These are phyloP conservation scores for Fusarium multiceps DNA, from an alignment of 2,329 filamentous ascomycete genomes.

Conservation along the genomic window DNA sequence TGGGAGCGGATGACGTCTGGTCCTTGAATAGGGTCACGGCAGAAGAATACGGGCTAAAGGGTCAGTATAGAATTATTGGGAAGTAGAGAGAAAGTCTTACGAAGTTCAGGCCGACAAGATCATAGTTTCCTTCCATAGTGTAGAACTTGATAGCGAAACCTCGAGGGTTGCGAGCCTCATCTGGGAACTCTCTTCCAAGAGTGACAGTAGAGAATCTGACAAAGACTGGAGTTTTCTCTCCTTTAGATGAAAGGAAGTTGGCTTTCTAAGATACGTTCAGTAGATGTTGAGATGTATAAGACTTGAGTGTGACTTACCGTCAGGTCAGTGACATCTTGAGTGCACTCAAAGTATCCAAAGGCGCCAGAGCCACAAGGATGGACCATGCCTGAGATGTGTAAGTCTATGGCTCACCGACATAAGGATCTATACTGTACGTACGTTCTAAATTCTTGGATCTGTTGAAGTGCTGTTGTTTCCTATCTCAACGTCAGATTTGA, in stretches of 20 bases:
- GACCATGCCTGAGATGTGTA: background rate
- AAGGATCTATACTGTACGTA: background rate
- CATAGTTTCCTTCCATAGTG: conserved; percentile 1
- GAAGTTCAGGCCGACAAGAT: conserved; percentile 1
- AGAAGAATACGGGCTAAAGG: background rate
- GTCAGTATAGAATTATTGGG: background rate
- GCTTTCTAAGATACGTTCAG: background rate
- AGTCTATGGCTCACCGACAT: no score
- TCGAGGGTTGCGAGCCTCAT: conserved; percentile 9
- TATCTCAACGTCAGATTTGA: background rate
- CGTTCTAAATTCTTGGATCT: conserved; percentile 13
- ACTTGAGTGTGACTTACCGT: background rate
- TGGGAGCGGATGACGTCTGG: conserved; percentile 17
- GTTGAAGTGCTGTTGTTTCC: conserved; percentile 16
- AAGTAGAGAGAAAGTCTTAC: background rate
- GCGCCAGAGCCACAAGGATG: conserved; percentile 9
- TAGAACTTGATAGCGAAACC: conserved; percentile 11
- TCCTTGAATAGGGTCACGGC: conserved; percentile 12
- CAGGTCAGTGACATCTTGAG: conserved; percentile 4
- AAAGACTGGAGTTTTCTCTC: conserved; percentile 9
- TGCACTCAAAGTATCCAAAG: conserved; percentile 12
- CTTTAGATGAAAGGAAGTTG: background rate
- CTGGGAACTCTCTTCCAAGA: background rate
- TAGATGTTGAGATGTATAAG: no score
- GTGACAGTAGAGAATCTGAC: conserved; percentile 11